Conservation (phyloP, 257 asterid genomes). For the Solanum gracilifrons region DNA sequence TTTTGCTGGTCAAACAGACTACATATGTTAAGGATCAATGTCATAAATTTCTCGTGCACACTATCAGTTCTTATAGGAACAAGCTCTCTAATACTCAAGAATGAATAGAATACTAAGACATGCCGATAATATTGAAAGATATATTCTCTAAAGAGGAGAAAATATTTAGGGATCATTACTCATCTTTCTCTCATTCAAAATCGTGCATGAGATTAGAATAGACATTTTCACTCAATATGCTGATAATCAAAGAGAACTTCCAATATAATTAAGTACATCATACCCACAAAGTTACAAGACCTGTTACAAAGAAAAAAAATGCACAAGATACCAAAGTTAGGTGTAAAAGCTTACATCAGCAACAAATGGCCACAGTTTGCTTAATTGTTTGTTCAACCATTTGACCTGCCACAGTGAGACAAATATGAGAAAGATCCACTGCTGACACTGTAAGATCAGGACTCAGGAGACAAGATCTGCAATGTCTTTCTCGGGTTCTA, state of each 20-base stretch:
- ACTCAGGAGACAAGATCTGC: neutral
- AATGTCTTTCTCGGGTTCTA: neutral
- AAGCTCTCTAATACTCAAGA: neutral
- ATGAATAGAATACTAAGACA: neutral
- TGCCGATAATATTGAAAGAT: neutral
- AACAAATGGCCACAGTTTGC: conserved; percentile 89
- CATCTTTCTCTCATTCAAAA: no score
- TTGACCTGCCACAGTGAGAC: conserved; percentile 57
- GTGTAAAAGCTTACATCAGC: conserved; percentile 74
- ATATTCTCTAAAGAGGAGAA: neutral
- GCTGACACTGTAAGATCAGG: neutral
- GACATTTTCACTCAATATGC: neutral
- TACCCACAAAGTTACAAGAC: neutral
- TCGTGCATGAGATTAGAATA: no score
- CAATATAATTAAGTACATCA: no score
- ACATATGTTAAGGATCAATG: neutral
- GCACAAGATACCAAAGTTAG: neutral
- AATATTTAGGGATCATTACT: neutral
- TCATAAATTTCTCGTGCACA: neutral
- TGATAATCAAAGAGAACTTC: neutral
- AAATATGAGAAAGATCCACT: neutral
- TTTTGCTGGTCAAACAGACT: neutral
- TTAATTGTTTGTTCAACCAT: conserved; percentile 89
- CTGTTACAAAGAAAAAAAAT: neutral
- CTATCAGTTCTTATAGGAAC: neutral